Base-by-base conservation (phyloP, 352 stramenopile genomes). In the Phytophthora foliorum region DNA sequence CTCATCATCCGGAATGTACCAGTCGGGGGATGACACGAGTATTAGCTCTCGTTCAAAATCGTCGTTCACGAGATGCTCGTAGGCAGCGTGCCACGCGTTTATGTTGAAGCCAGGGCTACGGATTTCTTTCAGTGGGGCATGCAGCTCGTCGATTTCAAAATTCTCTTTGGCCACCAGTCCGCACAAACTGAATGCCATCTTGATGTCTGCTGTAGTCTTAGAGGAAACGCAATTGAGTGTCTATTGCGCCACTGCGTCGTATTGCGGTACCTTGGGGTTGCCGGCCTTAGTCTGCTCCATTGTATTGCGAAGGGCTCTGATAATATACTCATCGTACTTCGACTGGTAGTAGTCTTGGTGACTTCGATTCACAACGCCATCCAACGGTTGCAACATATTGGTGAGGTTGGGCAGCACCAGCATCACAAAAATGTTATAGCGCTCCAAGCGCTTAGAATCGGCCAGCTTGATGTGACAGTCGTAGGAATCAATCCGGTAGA, bases 291-390 rank as follows among this genome's bases (percentile, higher is more conserved):
- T 61, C 21, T 68, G 60, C 3, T 56, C 38, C 10, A 4, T 7
- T 5, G 9, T 0, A 6, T 66, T 4, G 2, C 11, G 21, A 1
- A 64, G 34, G 6, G 25, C 34, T 16, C 2, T n/a, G 25, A 32
- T 41, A 5, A 58, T 55, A 21, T 56, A 60, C 1, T 54, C 34
- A 10, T 62, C 60, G 31, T 38, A 62, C 39, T 67, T 67, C 0
- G 14, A 21, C n/a, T 11, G 24, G 22, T 67, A 62, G 24, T 41
- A 69, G 8, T 62, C 61, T 38, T 64, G 46, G 21, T 70, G 64
- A 27, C 54, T 64, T 1, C 36, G 7, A 39, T 69, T 63, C 0
- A 69, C 19, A 41, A 44, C 36, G 0, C 56, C 27, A 4, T 64
- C 46, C 5, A 64, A 13, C 8, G 62, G 54, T 25, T 70, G 54